These are phyloP conservation scores for Teratosphaeria pseudoeucalypti DNA, from an alignment of 2,329 filamentous ascomycete species.

Conservation along the genomic window DNA sequence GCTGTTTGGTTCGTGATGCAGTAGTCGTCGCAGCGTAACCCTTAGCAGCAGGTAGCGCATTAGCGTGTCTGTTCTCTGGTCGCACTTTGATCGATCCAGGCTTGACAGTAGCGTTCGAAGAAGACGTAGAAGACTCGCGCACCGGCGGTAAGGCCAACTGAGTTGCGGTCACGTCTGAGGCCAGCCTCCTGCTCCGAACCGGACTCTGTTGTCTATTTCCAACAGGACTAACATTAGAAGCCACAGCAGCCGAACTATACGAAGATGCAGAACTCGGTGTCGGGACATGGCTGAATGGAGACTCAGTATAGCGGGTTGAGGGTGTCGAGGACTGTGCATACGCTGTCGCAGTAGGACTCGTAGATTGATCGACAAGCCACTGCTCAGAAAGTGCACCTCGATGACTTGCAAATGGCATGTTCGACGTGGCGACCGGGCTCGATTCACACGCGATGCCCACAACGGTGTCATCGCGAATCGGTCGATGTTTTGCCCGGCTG, in stretches of 20 bases:
- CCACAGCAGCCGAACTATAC: conserved; percentile 54
- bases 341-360: conserved; percentile 11
- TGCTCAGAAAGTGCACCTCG: not conserved
- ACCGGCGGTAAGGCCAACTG: conserved; percentile 50
- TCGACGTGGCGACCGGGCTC: not conserved
- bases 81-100: conserved; percentile 4
- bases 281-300: conserved; percentile 66
- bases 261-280: conserved; percentile 71
- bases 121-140: conserved; percentile 60
- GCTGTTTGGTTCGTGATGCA: not conserved
- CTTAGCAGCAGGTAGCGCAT: not conserved
- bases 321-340: conserved; percentile 60
- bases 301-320: conserved; percentile 66
- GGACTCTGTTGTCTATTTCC: conserved; percentile 43
- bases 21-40: not conserved
- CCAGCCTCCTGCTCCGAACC: conserved; percentile 50
- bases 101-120: conserved; percentile 44
- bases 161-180: conserved; percentile 44
- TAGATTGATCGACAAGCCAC: not conserved
- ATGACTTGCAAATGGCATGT: not conserved
- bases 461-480: conserved; percentile 15
- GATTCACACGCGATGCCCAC: conserved; percentile 17
- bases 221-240: conserved; percentile 35
- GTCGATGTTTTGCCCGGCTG: conserved; percentile 7
- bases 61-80: conserved; percentile 8